These are phyloP conservation scores for Stevia rebaudiana DNA, from an alignment of 140 eudicot species.

Conservation along the genomic window DNA sequence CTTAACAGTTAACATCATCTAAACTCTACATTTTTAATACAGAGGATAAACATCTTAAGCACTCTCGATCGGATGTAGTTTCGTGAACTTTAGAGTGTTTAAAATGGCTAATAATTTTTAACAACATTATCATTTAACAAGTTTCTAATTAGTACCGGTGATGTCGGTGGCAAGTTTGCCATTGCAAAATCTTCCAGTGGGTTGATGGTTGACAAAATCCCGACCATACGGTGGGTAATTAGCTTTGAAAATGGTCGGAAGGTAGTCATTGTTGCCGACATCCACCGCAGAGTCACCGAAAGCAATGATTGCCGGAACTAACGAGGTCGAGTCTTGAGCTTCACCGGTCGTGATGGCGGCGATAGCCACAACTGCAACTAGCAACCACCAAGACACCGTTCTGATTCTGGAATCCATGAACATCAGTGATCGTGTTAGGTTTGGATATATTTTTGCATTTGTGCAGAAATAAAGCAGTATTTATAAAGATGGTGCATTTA, in stretches of 20 bases:
- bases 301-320: conserved; percentile 74
- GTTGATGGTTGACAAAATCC: conserved; percentile 51
- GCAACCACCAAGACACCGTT: conserved; percentile 6
- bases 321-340: conserved; percentile 48
- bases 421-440: not conserved
- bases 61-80: no score
- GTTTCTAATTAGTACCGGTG: conserved; percentile 65
- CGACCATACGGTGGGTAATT: conserved; percentile 93
- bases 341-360: conserved; percentile 16
- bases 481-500: conserved; percentile 37
- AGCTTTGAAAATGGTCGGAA: conserved; percentile 75
- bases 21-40: no score
- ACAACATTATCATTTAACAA: no score
- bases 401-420: conserved; percentile 6
- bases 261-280: conserved; percentile 78
- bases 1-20: no score
- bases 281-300: conserved; percentile 95
- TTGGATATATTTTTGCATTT: not conserved
- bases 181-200: conserved; percentile 96
- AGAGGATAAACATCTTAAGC: no score
- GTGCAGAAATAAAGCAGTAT: conserved; percentile 4
- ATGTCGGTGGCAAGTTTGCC: conserved; percentile 95
- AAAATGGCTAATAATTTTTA: no score
- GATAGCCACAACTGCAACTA: conserved; percentile 6
- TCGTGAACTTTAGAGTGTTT: no score